Evolutionary conservation across 2,329 filamentous ascomycete genomes (phyloP).

Genomic region (Aspergillus sp.): DNA sequence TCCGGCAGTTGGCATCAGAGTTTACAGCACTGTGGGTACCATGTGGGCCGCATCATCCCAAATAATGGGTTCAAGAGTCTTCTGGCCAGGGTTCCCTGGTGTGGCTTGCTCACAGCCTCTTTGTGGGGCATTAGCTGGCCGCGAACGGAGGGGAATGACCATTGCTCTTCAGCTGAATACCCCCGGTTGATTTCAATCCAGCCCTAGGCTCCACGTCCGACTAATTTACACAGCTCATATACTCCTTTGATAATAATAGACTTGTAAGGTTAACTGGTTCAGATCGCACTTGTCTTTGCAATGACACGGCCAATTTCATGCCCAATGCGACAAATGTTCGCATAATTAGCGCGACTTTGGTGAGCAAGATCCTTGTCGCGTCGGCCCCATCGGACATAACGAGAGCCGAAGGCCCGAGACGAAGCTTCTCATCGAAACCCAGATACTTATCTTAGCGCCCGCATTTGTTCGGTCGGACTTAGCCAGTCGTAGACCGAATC

Average conservation of each 20-base stretch:
- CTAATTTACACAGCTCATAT: no score
- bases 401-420: not conserved
- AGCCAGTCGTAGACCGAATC: not conserved
- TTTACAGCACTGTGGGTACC: not conserved
- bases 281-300: no score
- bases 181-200: not conserved
- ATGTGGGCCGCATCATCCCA: not conserved
- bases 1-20: not conserved
- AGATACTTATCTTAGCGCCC: not conserved
- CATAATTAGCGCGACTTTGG: not conserved
- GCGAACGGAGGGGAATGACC: no score
- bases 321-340: not conserved
- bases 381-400: not conserved
- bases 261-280: no score
- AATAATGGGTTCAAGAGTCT: not conserved
- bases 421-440: not conserved
- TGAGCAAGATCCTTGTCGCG: not conserved
- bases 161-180: not conserved
- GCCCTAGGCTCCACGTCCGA: not conserved
- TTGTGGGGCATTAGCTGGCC: not conserved
- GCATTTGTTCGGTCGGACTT: not conserved
- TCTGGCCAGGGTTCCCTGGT: not conserved
- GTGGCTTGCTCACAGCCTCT: not conserved
- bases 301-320: not conserved
- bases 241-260: no score